Base-by-base conservation (phyloP, 257 asterid genomes). In the Solanum chilense region DNA sequence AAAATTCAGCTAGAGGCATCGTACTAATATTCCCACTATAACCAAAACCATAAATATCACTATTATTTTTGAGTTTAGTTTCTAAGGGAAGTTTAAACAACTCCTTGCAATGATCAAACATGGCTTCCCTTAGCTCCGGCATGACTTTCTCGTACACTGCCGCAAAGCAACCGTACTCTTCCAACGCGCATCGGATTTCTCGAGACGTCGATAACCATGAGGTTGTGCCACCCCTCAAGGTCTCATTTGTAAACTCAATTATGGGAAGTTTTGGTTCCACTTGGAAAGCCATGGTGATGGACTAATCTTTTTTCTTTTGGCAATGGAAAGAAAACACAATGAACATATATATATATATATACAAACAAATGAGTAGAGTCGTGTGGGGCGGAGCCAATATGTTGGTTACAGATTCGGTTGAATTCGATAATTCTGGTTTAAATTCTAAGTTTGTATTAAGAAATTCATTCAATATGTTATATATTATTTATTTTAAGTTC, bases 1-100 rank as follows among this genome's bases (percentile, higher is more conserved):
- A 85, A 42, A 86, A 88, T 75, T 92, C 95, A 39, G 88, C 88
- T 1, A 90, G 85, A 16, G 95, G 95, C 93, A 89, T 91, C 2
- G 3, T 44, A 1, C 88, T 11, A 42, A 64, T 86, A 20, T 83
- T 82, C 4, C 91, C 91, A 49, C 90, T 89, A 80, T 91, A 91
- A 0, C 95, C 94, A 39, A 89, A 90, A 6, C 92, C 92, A 3
- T 87, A 42, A 45, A 87, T 1, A 31, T 88, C 25, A 14, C 87
- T 81, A 15, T 69, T 84, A 87, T 88, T 85, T 33, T 73, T 88
- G 39, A 2, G 44, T 84, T 92, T 92, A 9, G 88, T 89, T 58
- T 90, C 93, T 16, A 31, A 9, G 7, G 91, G 86, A 20, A 90
- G 88, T 31, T 74, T 45, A 27, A 90, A 92, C 83, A 92, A 15